phyloP scores from a whole-genome alignment of 345 rosid species.

The Schrenkiella parvula region DNA sequence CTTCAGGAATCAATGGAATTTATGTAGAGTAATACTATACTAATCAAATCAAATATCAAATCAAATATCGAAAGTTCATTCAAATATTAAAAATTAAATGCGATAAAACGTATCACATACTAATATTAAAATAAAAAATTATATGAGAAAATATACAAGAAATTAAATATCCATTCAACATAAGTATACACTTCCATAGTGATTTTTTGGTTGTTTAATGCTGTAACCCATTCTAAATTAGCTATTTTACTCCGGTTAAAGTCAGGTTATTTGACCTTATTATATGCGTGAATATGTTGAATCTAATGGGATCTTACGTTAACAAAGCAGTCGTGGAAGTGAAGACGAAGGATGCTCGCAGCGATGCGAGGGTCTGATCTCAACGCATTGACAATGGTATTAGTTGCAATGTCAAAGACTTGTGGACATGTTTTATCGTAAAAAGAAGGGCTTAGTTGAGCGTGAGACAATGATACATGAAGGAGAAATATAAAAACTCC shows the following conservation, averaged over 20 bases:
- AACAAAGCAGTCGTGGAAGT: constrained; percentile 58
- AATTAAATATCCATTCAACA: not conserved
- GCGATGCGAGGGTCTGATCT: constrained; percentile 42
- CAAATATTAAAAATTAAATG: no score
- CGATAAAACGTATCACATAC: no score
- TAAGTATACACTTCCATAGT: not conserved
- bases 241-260: no score
- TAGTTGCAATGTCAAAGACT: constrained; percentile 43
- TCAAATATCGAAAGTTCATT: no score
- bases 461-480: constrained; percentile 6
- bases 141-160: not conserved
- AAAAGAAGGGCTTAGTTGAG: constrained; percentile 40
- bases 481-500: constrained; percentile 3
- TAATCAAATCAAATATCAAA: not conserved
- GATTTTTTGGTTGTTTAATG: not conserved
- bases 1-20: not conserved
- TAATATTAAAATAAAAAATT: no score
- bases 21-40: not conserved
- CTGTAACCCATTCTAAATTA: no score
- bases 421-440: constrained; percentile 49
- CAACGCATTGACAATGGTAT: constrained; percentile 34
- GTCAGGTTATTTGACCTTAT: not conserved
- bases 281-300: not conserved
- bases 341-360: constrained; percentile 48
- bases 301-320: constrained; percentile 30